A percentile compares a stretch with the other conserved stretches of the same genome.
phyloP scores from a whole-genome alignment of 2,329 filamentous ascomycete species.

The Verticillium nonalfalfae region DNA sequence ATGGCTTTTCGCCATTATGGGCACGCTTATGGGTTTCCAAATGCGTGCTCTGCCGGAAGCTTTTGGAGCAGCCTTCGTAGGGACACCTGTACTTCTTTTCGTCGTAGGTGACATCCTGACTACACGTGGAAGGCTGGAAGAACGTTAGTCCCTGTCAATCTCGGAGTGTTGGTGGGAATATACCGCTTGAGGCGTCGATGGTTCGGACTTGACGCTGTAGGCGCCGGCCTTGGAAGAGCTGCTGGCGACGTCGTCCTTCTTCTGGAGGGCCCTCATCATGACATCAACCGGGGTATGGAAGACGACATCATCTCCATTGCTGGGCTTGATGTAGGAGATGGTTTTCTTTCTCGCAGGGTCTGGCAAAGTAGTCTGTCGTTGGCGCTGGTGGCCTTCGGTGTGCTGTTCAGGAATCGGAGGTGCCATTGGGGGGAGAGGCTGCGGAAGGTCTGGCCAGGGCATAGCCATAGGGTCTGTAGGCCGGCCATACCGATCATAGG shows the following conservation, averaged over 20 bases:
- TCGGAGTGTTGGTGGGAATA: background rate
- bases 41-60: constrained; percentile 88
- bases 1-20: constrained; percentile 87
- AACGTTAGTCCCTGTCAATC: background rate
- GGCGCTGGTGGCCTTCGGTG: constrained; percentile 1
- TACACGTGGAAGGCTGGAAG: background rate
- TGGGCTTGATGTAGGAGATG: constrained; percentile 37
- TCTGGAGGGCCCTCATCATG: constrained; percentile 83
- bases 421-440: background rate
- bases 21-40: constrained; percentile 82
- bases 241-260: constrained; percentile 40
- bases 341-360: constrained; percentile 25
- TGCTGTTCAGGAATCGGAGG: background rate
- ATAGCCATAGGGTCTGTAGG: constrained; percentile 8
- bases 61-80: constrained; percentile 69
- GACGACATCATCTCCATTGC: constrained; percentile 43
- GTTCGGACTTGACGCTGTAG: constrained; percentile 6
- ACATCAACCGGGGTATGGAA: constrained; percentile 82
- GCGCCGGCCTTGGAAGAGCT: constrained; percentile 14
- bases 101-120: background rate
- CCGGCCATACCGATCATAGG: constrained; percentile 34
- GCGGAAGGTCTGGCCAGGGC: constrained; percentile 7
- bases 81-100: constrained; percentile 67
- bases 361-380: constrained; percentile 7
- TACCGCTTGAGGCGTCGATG: constrained; percentile 3